Evolutionary conservation across 352 stramenopile species (phyloP), one percentile per base, ranked within the genome.

Genomic region (Plasmopara halstedii): DNA sequence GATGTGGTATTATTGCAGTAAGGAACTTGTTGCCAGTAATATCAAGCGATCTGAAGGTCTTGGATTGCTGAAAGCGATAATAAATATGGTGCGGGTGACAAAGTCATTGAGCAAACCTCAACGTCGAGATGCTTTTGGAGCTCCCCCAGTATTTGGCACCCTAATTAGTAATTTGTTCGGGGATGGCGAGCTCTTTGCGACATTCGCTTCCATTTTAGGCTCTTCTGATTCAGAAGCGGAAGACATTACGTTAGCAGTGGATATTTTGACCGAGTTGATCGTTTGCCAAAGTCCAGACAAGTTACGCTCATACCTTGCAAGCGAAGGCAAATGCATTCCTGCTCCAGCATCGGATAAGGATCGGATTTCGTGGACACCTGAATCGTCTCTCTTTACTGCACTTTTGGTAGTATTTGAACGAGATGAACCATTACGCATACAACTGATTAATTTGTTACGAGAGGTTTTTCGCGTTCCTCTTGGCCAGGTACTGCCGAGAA

Each of bases 391-490:
- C 9, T 90, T 90, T 33, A 84, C 75, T 9, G 73, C 75, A 11
- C 42, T 90, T 40, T 54, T 90, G 27, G 57, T 71, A 21, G 73
- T 83, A 15, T 87, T 86, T 33, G 75, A 88, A 50, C 70, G 63
- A 15, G 62, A 85, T 25, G 78, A 89, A 33, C 42, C 63, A 3
- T 68, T 76, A 31, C 70, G 78, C 22, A 67, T 80, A 32, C 71
- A 88, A 39, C 53, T 86, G 50, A 75, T 86, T 22, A 80, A 70
- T 37, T 50, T 90, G 17, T 33, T 90, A 20, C 64, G 70, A 9
- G 78, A 88, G 38, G 67, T 90, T n/a, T 90, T 88, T 48, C 67
- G 73, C 26, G 70, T 90, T 17, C 66, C 74, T 4, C 52, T 86
- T 18, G 73, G 55, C 18, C 78, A 89, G 51, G 75, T 85, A 73